Percentiles rank a stretch among this genome's conserved stretches.
Conservation (phyloP, 179 eudicot genomes). For the Dionaea muscipula region DNA sequence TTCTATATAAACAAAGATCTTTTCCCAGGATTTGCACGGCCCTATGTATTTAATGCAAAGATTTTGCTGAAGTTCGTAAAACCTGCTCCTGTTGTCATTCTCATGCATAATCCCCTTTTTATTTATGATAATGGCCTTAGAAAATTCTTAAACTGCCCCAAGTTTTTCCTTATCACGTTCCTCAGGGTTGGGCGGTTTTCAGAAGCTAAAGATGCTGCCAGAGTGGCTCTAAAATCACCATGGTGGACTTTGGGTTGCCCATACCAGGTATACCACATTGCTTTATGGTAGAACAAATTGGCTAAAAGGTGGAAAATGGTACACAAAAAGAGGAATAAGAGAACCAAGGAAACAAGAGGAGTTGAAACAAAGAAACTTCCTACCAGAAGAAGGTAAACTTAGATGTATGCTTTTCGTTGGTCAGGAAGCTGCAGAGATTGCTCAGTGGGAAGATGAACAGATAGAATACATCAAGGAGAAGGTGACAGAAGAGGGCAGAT, state of each 20-base stretch:
- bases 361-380: too few relatives aligned
- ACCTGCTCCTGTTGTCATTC: not conserved
- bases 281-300: too few relatives aligned
- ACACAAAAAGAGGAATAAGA: too few relatives aligned
- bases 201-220: constrained; percentile 70
- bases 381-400: too few relatives aligned
- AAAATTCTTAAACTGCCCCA: not conserved
- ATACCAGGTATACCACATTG: constrained; percentile 28
- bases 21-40: constrained; percentile 74
- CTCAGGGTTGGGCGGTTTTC: constrained; percentile 51
- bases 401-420: not conserved
- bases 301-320: too few relatives aligned
- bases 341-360: too few relatives aligned
- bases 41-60: constrained; percentile 53
- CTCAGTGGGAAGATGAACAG: constrained; percentile 73
- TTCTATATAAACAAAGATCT: constrained; percentile 58
- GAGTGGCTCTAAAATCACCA: constrained; percentile 63
- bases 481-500: constrained; percentile 53
- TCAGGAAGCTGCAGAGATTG: constrained; percentile 60
- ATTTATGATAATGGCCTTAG: too few relatives aligned
- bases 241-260: constrained; percentile 78
- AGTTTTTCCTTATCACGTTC: not conserved
- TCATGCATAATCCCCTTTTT: too few relatives aligned
- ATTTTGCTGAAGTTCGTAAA: constrained; percentile 40
- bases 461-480: constrained; percentile 55